These are phyloP conservation scores for Gymnopilus dilepis DNA, from an alignment of 768 basidiomycete species.

Conservation along the genomic window DNA sequence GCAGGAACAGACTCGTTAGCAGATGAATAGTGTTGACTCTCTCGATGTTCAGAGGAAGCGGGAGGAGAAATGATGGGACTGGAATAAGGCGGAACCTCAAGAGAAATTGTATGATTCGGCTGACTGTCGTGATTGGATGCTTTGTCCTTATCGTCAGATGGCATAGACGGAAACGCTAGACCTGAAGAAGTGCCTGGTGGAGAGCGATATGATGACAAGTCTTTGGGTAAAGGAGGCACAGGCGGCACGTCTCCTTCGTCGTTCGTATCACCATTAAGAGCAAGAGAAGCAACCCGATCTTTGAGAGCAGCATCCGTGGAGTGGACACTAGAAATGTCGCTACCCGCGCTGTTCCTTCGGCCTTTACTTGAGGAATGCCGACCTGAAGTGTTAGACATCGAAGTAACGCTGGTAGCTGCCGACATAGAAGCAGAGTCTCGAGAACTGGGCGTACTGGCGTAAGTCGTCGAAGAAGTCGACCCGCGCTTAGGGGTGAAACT, in stretches of 20 bases:
- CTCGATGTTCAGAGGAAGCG: conserved; percentile 38
- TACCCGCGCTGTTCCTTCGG: conserved; percentile 83
- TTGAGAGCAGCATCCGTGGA: conserved; percentile 70
- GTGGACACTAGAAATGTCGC: conserved; percentile 80
- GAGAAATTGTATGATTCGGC: conserved; percentile 51
- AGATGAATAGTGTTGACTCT: conserved; percentile 47
- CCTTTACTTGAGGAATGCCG: conserved; percentile 73
- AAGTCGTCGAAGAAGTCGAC: conserved; percentile 88
- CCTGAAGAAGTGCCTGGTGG: conserved; percentile 66
- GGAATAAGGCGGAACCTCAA: conserved; percentile 54
- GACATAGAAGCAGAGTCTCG: conserved; percentile 88
- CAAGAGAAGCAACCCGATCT: conserved; percentile 70
- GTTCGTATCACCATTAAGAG: conserved; percentile 58
- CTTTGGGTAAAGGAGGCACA: conserved; percentile 92
- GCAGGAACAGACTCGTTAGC: conserved; percentile 50
- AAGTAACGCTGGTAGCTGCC: conserved; percentile 77
- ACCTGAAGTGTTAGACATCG: conserved; percentile 72
- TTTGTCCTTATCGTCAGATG: conserved; percentile 49
- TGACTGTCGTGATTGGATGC: conserved; percentile 50
- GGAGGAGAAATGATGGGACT: conserved; percentile 36
- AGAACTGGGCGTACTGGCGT: conserved; percentile 83
- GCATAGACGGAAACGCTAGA: conserved; percentile 53
- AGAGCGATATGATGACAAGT: conserved; percentile 77
- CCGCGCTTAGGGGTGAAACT: conserved; percentile 88
- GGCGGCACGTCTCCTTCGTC: conserved; percentile 83